Evolutionary conservation across 805 yeast species (phyloP), one percentile per base, ranked within the genome.

Genomic region (Metschnikowia hibisci): DNA sequence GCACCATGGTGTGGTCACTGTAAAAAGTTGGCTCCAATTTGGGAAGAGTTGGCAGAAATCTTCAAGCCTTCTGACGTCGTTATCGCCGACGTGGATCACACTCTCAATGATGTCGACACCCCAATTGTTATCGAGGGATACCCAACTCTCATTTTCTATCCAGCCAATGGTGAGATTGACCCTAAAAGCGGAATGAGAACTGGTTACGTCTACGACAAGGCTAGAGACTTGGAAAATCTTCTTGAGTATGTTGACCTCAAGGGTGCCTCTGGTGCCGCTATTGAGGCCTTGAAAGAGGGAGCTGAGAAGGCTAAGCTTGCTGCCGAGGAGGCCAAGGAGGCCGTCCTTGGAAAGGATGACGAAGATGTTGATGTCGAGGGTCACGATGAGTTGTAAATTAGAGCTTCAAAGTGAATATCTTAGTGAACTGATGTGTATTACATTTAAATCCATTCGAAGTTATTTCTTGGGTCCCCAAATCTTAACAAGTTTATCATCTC

Each of bases 1-100:
- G 97, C 98, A 38, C 95, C 95, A 69, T 90, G 96, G 96, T 89
- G 96, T 74, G 95, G 96, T 36, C 96, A 89, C 75, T 88, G 96
- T 75, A 88, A 87, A 76, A 86, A 78, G 67, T 76, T 89, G 63
- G 91, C 91, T 41, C 96, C 96, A 60, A 75, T 73, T 45, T 91
- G 81, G 74, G 95, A 87, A 63, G 93, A 90, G 62, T 78, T 93
- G 52, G 97, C 91, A 41, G 81, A 71, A 39, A 56, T 84, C 42
- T 86, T 76, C 66, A 80, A 81, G 59, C 62, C 67, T 42, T 69
- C 69, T 42, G 61, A 56, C 38, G 85, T 91, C 46, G 62, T 81
- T 32, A 71, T 93, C 58, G 96, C 96, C 54, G 81, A 90, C 66
- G 68, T 93, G 44, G 96, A 93, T 69, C 95, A 91, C 63, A 84